Evolutionary conservation across 495 filamentous ascomycete genomes (phyloP).

Genomic region (Penicillium flavigenum): DNA sequence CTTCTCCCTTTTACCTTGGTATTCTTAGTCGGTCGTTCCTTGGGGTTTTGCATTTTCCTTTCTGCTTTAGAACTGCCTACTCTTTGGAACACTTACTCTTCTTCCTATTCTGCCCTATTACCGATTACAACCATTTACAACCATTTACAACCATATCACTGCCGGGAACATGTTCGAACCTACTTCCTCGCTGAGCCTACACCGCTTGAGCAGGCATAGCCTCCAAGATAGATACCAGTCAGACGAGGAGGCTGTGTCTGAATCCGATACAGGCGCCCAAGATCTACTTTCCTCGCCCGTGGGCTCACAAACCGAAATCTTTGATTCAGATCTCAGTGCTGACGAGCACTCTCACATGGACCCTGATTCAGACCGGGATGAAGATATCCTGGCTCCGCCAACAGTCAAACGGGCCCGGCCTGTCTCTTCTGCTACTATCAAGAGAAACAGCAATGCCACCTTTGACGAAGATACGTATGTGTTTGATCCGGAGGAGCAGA

Average conservation of each 20-base stretch:
- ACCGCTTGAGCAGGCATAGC: conserved; percentile 39
- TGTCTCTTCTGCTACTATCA: conserved; percentile 44
- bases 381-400: conserved; percentile 26
- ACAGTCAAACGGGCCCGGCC: conserved; percentile 32
- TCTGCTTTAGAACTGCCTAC: not conserved
- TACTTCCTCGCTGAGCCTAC: conserved; percentile 30
- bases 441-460: conserved; percentile 39
- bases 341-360: conserved; percentile 32
- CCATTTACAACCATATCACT: not conserved
- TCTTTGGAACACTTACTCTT: conserved; percentile 5
- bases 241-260: conserved; percentile 47
- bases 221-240: conserved; percentile 45
- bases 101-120: conserved; percentile 2
- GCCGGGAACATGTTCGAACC: conserved; percentile 35
- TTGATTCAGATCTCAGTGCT: conserved; percentile 36
- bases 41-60: not conserved
- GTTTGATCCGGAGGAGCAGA: conserved; percentile 39
- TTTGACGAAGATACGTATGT: conserved; percentile 38
- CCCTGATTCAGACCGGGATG: conserved; percentile 29
- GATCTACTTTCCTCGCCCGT: conserved; percentile 38
- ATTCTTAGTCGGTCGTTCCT: conserved; percentile 1
- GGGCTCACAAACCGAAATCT: conserved; percentile 27
- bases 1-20: conserved; percentile 9
- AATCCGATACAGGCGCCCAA: conserved; percentile 38
- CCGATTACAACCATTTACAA: not conserved